Evolutionary conservation across 306 rosid species (phyloP), one percentile per base, ranked within the genome.

Genomic region (Heteromeles arbutifolia): DNA sequence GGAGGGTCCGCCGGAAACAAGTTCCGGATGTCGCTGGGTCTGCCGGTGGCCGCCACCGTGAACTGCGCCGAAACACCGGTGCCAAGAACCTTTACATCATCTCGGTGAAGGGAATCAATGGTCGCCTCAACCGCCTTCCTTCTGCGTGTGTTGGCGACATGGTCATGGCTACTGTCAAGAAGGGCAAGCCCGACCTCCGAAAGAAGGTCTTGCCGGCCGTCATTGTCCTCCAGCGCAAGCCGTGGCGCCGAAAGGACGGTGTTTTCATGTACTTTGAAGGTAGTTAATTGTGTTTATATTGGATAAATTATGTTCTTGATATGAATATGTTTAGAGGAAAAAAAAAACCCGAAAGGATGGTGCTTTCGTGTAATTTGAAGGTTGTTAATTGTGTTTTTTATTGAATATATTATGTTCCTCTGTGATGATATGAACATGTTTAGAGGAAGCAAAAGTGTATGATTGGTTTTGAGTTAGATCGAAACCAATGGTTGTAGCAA

Each of bases 141-240:
- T 94, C 97, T 0, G 98, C 98, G 6, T 94, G 97, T 65, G 98
- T 88, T 9, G 98, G 98, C 0, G 97, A 94, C 82, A 94, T 94
- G 97, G 98, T 94, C 4, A 94, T 90, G 97, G 98, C 98, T 26
- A 94, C 98, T 31, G 97, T 91, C 7, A 94, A 94, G 90, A 91
- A 94, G 45, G 97, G 97, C 3, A 93, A 93, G 70, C 97, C 98
- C 0, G 96, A 93, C 76, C 96, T 93, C 21, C 85, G 97, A 76
- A 93, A 93, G 85, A 93, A 93, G 90, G 98, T 94, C 6, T 52
- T 94, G 45, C 96, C 98, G 2, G 97, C 98, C 3, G 97, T 91
- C 76, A 91, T 94, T 70, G 98, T 94, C 28, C 88, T 96, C 26
- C 98, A 94, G 87, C 87, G 96, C 68, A 94, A 94, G 79, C 97